phyloP scores from a whole-genome alignment of 306 rosid species.

The Acacia crassicarpa region DNA sequence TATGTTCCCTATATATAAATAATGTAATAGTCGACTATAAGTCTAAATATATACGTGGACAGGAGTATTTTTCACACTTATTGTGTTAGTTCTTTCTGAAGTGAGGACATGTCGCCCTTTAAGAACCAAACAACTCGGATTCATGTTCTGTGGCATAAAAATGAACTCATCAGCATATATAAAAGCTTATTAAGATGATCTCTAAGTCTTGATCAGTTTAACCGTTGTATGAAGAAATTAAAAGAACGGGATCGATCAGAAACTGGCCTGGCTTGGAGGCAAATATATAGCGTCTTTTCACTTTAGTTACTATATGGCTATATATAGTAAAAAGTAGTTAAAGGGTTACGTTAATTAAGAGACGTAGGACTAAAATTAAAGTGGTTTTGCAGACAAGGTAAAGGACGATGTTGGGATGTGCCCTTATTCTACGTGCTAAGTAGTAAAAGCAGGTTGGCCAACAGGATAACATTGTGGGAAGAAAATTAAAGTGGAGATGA shows the following conservation, averaged over 20 bases:
- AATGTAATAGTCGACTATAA: neutral
- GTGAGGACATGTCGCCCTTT: slow-evolving; percentile 35
- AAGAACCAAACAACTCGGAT: slow-evolving; percentile 34
- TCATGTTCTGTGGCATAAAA: slow-evolving; percentile 30
- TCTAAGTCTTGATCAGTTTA: neutral
- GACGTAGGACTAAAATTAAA: neutral
- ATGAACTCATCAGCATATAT: neutral
- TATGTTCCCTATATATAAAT: slow-evolving; percentile 21
- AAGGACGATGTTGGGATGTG: slow-evolving; percentile 44
- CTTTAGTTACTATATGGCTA: neutral
- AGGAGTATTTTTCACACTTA: slow-evolving; percentile 31
- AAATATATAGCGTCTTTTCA: neutral
- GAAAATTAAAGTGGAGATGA: slow-evolving; percentile 22
- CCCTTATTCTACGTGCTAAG: slow-evolving; percentile 17
- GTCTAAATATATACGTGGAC: slow-evolving; percentile 12
- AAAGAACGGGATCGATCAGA: neutral
- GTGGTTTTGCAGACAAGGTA: slow-evolving; percentile 41
- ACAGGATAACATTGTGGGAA: slow-evolving; percentile 29
- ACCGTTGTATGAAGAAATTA: neutral
- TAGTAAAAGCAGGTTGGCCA: slow-evolving; percentile 24
- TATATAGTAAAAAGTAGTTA: neutral
- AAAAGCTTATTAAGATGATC: neutral
- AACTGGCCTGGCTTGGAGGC: neutral
- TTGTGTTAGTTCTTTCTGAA: slow-evolving; percentile 29
- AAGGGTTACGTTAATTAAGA: neutral